These are phyloP conservation scores for Magnolia changhungtana DNA, from an alignment of 164 flowering plant genomes.

Conservation along the genomic window DNA sequence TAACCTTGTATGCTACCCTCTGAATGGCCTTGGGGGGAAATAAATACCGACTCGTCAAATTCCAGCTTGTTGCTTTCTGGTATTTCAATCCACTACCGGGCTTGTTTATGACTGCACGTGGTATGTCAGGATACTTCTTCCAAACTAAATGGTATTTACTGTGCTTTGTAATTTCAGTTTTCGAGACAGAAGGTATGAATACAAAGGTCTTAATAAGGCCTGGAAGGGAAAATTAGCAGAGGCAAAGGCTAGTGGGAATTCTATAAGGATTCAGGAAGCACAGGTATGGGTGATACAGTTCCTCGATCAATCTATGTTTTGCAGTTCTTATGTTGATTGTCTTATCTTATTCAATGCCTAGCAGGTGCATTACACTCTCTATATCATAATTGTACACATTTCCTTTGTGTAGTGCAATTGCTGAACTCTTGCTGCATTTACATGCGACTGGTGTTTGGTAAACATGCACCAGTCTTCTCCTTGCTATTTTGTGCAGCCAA, in stretches of 20 bases:
- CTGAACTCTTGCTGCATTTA: neutral
- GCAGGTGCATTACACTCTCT: neutral
- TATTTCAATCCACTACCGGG: neutral
- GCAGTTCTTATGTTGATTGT: neutral
- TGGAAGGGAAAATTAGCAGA: constrained; percentile 95
- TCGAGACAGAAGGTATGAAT: constrained; percentile 98
- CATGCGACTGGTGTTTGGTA: neutral
- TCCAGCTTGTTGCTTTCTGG: neutral
- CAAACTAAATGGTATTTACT: constrained; percentile 1
- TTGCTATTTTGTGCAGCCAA: neutral
- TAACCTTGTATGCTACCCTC: neutral
- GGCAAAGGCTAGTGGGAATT: constrained; percentile 89
- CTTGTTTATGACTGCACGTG: neutral
- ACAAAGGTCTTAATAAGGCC: constrained; percentile 93
- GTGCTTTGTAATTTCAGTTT: constrained; percentile 46
- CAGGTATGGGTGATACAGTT: constrained; percentile 45
- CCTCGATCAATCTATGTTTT: constrained; percentile 3
- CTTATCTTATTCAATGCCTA: neutral
- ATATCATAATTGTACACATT: neutral
- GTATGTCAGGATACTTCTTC: neutral
- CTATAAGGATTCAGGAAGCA: constrained; percentile 92
- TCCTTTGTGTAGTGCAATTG: neutral
- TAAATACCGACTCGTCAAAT: no score
- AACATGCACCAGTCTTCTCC: neutral
- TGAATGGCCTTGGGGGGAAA: neutral